Base-by-base conservation (phyloP, 805 yeast genomes). In the Candida xiaguanensis region DNA sequence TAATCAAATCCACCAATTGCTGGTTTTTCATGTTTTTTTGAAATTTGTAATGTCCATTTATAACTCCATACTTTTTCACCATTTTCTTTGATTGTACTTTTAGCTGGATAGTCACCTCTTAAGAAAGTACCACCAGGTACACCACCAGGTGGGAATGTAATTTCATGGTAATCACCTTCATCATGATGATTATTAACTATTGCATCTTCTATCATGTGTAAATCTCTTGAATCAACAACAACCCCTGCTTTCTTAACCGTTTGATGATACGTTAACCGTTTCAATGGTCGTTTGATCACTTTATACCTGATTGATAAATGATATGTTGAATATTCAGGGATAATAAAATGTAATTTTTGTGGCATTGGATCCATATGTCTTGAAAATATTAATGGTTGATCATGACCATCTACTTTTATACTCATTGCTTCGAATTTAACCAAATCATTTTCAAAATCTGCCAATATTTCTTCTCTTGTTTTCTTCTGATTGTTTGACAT, bases 51-150 rank as follows among this genome's bases (percentile, higher is more conserved):
- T 11, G 42, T 42, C 54, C 58, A 57, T 12, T 42, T 38, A 27
- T 46, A 42, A 3, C 38, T 29, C 26, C 52, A 46, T 4, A 52
- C 40, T 7, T 36, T 38, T 14, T 48, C 34, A 5, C 52, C 56
- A 3, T 47, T 48, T 25, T 48, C 56, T 28, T 42, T 42, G 31
- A 61, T 51, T 3, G 48, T 44, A 6, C 59, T 47, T 5, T 34
- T 34, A 5, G 63, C 63, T 7, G 50, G 51, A 43, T 55, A 56
- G 1, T 43, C 47, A 1, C 64, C 65, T 42, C 67, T 49, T 13
- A 56, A 36, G 13, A 61, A 45, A 7, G 44, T 34, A 1, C 67
- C 67, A 11, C 63, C 60, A 1, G 67, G 65, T 9, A 61, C 31
- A 6, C 48, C 43, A n/a, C 58, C 65, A 1, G 56, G 53, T 2